A percentile compares a stretch with the other conserved stretches of the same genome.
These are phyloP conservation scores for Thalassiosira mediterranea DNA, from an alignment of 352 stramenopile genomes.

Conservation along the genomic window DNA sequence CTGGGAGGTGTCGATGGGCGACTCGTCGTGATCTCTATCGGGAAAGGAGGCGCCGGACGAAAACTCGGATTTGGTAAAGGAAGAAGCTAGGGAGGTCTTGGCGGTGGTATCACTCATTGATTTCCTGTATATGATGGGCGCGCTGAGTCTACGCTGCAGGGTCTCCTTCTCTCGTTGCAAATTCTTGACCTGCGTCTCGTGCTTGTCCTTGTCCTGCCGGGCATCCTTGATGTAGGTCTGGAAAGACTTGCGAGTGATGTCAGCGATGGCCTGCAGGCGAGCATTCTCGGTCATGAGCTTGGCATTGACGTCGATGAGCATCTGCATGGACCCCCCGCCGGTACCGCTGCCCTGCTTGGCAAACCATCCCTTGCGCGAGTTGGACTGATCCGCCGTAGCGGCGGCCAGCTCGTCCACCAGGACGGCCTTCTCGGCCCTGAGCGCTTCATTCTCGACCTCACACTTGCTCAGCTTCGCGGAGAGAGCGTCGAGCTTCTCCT, in stretches of 20 bases:
- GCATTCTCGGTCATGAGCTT: not conserved
- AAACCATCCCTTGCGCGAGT: not conserved
- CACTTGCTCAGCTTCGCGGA: not conserved
- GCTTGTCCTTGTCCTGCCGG: not conserved
- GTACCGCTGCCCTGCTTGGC: not conserved
- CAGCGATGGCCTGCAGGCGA: not conserved
- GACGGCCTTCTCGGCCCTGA: not conserved
- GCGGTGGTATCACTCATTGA: too few relatives aligned
- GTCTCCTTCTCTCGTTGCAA: not conserved
- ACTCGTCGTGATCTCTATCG: too few relatives aligned
- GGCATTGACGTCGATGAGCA: not conserved
- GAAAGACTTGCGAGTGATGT: not conserved
- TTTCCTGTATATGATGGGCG: too few relatives aligned
- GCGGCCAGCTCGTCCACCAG: not conserved
- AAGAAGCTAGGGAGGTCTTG: too few relatives aligned
- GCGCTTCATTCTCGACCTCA: not conserved
- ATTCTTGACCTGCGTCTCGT: too few relatives aligned
- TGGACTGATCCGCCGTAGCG: not conserved
- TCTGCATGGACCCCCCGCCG: constrained; percentile 4
- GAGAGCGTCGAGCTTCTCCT: too few relatives aligned
- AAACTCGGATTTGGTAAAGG: too few relatives aligned
- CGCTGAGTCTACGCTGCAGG: too few relatives aligned
- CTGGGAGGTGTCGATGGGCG: too few relatives aligned
- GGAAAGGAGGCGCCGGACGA: too few relatives aligned
- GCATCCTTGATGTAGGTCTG: constrained; percentile 3